These are phyloP conservation scores for Phialophora macrospora DNA, from an alignment of 2,329 filamentous ascomycete species.

Conservation along the genomic window DNA sequence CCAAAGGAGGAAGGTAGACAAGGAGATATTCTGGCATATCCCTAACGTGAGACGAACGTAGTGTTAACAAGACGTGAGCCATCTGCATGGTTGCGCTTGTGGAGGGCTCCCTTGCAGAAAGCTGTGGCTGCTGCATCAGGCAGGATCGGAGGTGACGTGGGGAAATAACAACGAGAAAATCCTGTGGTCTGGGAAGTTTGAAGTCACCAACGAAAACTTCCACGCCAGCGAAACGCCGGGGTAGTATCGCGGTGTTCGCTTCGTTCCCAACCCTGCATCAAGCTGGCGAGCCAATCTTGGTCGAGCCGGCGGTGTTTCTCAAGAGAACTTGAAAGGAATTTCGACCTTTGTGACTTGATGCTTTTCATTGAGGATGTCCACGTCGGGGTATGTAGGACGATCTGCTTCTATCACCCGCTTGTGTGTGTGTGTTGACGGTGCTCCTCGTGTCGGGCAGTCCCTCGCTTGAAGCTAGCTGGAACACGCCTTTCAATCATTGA, in stretches of 20 bases:
- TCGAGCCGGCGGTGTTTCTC: background rate
- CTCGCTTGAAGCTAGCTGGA: background rate
- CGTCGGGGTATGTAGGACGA: constrained; percentile 32
- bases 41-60: background rate
- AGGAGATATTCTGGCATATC: constrained; percentile 84
- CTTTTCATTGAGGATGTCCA: constrained; percentile 24
- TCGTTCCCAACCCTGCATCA: background rate
- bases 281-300: constrained; percentile 3
- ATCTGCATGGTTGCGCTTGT: background rate
- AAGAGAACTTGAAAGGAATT: constrained; percentile 8
- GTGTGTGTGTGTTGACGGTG: constrained; percentile 2
- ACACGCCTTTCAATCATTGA: constrained; percentile 2
- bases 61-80: background rate
- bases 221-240: background rate
- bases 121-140: background rate
- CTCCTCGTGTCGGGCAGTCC: background rate
- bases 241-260: background rate
- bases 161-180: background rate
- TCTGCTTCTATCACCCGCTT: constrained; percentile 22
- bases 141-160: background rate
- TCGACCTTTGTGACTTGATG: constrained; percentile 25
- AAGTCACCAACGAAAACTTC: background rate
- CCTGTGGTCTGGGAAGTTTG: background rate
- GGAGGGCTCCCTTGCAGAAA: background rate
- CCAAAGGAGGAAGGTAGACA: constrained; percentile 64